phyloP scores from a whole-genome alignment of 139 green algal genomes.

The Pseudopediastrum boryanum region DNA sequence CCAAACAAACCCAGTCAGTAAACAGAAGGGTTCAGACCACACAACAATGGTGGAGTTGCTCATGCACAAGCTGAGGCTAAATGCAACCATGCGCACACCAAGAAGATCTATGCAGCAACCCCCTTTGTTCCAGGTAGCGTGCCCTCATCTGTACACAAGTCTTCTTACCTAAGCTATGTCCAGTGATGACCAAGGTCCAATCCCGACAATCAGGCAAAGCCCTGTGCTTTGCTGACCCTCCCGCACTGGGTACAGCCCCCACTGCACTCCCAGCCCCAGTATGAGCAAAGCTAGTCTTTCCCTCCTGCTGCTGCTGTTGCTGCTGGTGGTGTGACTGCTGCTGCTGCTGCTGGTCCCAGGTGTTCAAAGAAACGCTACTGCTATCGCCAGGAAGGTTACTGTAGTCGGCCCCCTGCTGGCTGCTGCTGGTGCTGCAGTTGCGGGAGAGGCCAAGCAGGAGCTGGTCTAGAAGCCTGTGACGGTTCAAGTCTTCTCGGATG shows the following conservation, averaged over 20 bases:
- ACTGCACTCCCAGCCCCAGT: not conserved
- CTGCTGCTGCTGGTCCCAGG: too few species aligned
- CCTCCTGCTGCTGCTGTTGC: constrained; percentile 3
- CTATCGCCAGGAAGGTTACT: not conserved
- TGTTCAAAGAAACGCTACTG: not conserved
- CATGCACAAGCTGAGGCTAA: not conserved
- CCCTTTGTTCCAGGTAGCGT: not conserved
- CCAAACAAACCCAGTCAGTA: not conserved
- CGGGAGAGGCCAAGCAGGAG: constrained; percentile 18
- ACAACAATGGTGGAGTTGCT: not conserved
- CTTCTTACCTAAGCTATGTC: constrained; percentile 40
- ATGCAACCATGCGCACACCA: not conserved
- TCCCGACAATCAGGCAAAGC: constrained; percentile 30
- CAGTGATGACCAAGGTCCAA: constrained; percentile 46
- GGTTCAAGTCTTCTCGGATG: constrained; percentile 19
- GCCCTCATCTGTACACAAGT: constrained; percentile 1
- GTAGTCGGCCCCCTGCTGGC: not conserved
- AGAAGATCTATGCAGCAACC: not conserved
- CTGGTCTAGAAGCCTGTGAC: constrained; percentile 24
- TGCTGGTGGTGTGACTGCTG: too few species aligned
- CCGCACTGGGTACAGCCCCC: not conserved
- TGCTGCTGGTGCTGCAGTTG: not conserved
- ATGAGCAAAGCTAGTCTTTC: not conserved
- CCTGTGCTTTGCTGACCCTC: not conserved
- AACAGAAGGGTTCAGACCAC: not conserved